Conservation (phyloP, 129 eudicot species). For the Pseudognaphalium luteoalbum region DNA sequence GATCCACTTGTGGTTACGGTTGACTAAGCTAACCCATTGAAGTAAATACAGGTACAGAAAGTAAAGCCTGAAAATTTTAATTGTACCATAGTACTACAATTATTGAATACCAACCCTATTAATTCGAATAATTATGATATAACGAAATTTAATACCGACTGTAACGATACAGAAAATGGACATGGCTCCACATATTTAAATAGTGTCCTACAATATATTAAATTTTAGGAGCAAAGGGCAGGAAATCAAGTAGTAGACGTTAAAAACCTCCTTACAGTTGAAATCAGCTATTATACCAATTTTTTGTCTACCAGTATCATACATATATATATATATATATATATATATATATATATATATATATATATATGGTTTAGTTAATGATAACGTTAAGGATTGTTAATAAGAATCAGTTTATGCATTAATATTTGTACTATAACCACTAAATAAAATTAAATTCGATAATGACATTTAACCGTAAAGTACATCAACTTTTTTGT, state of each 20-base stretch:
- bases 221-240: slow-evolving; percentile 1
- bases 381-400: no score
- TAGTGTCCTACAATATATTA: slow-evolving; percentile 26
- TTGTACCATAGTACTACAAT: slow-evolving; percentile 18
- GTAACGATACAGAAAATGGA: slow-evolving; percentile 31
- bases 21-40: neutral
- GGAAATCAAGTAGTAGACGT: slow-evolving; percentile 1
- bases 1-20: no score
- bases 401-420: no score
- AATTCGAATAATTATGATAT: slow-evolving; percentile 29
- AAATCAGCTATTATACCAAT: neutral
- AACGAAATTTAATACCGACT: slow-evolving; percentile 31
- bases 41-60: slow-evolving; percentile 4
- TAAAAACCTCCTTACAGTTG: slow-evolving; percentile 13
- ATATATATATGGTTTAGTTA: no score
- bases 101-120: slow-evolving; percentile 39
- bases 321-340: no score
- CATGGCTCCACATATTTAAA: slow-evolving; percentile 36
- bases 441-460: no score
- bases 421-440: no score
- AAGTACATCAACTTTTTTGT: no score
- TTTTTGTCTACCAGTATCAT: neutral
- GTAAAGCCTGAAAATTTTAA: slow-evolving; percentile 15
- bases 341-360: no score
- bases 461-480: no score